phyloP scores from a whole-genome alignment of 1,284 basidiomycete species.

The Ceratobasidium sp. region DNA sequence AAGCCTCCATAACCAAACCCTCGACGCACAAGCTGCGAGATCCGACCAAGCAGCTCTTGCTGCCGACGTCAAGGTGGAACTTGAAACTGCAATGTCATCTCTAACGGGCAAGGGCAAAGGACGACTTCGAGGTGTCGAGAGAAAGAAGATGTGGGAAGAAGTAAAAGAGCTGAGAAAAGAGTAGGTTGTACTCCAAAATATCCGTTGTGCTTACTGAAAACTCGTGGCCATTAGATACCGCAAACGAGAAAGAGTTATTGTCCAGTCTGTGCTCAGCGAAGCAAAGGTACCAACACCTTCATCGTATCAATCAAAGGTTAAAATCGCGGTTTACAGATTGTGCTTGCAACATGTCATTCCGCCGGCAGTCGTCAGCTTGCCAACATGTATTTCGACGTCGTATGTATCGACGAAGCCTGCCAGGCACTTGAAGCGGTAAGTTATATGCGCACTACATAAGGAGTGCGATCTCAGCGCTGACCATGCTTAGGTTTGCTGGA shows the following conservation, averaged over 20 bases:
- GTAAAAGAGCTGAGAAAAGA: slow-evolving; percentile 91
- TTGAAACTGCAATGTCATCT: slow-evolving; percentile 72
- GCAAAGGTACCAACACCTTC: slow-evolving; percentile 66
- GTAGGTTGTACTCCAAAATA: slow-evolving; percentile 59
- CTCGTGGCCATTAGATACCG: slow-evolving; percentile 69
- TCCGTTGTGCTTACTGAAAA: slow-evolving; percentile 24
- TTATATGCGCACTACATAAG: slow-evolving; percentile 20
- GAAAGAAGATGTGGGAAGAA: slow-evolving; percentile 91
- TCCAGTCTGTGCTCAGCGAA: slow-evolving; percentile 78
- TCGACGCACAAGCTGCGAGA: slow-evolving; percentile 86
- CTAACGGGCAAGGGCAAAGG: slow-evolving; percentile 84
- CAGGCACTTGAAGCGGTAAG: slow-evolving; percentile 93
- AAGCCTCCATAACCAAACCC: slow-evolving; percentile 77
- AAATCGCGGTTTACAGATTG: slow-evolving; percentile 63
- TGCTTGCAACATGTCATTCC: slow-evolving; percentile 93
- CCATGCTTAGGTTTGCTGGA: slow-evolving; percentile 86
- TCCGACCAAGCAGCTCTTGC: slow-evolving; percentile 84
- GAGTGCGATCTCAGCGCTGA: slow-evolving; percentile 39
- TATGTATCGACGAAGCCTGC: slow-evolving; percentile 96
- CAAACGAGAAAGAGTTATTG: slow-evolving; percentile 84
- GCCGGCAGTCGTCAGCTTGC: slow-evolving; percentile 83
- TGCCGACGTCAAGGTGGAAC: slow-evolving; percentile 85
- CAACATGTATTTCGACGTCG: slow-evolving; percentile 84
- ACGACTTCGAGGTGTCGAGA: slow-evolving; percentile 70
- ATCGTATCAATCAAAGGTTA: neutral